Evolutionary conservation across 2,329 filamentous ascomycete species (phyloP).

Genomic region (Fusarium kyushuense): DNA sequence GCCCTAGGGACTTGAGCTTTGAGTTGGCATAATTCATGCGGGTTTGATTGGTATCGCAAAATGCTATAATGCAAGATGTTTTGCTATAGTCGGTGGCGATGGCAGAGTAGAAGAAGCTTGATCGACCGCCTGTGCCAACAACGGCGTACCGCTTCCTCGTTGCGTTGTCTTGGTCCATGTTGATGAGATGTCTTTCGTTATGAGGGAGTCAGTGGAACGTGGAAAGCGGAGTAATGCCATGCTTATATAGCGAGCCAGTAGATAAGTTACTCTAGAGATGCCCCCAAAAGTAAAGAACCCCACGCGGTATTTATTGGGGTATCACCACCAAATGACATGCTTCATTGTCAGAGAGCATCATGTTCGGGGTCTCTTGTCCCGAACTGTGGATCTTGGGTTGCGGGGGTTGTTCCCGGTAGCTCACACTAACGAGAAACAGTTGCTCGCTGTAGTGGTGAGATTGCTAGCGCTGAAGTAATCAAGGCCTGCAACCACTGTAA

Average conservation of each 20-base stretch:
- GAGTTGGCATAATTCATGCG: conserved; percentile 68
- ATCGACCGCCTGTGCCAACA: conserved; percentile 69
- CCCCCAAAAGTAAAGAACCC: neutral
- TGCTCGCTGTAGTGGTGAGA: neutral
- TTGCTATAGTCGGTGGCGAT: conserved; percentile 64
- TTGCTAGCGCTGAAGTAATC: no score
- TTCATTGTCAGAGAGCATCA: conserved; percentile 4
- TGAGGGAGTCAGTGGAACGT: no score
- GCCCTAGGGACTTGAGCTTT: conserved; percentile 60
- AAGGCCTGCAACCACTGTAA: neutral
- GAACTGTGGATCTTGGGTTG: conserved; percentile 20
- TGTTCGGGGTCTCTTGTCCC: conserved; percentile 31
- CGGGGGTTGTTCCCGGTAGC: conserved; percentile 14
- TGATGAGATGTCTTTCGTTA: neutral
- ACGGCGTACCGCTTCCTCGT: conserved; percentile 63
- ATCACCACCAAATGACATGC: neutral
- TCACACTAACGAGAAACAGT: neutral
- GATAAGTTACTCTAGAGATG: accelerated
- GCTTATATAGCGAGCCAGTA: neutral
- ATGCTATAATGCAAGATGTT: conserved; percentile 65
- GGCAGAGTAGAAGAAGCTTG: conserved; percentile 71
- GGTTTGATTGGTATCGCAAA: conserved; percentile 72
- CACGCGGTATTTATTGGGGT: conserved; percentile 17
- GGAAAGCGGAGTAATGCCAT: neutral
- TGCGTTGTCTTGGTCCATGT: conserved; percentile 17